These are phyloP conservation scores for Colletotrichum sp. DNA, from an alignment of 2,329 filamentous ascomycete species.

Conservation along the genomic window DNA sequence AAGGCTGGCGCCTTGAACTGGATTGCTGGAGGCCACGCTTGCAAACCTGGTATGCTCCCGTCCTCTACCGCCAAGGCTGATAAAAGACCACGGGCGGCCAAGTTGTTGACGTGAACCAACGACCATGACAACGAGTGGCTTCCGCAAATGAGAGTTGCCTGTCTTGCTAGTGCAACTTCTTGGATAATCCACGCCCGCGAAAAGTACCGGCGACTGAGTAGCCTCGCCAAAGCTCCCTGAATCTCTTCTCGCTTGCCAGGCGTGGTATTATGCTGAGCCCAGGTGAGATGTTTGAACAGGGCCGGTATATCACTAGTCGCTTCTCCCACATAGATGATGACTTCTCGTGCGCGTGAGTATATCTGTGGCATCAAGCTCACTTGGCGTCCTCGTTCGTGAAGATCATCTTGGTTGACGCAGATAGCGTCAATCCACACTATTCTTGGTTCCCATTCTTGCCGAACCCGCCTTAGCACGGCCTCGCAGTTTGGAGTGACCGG, in stretches of 20 bases:
- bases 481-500: not conserved
- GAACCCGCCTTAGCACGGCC: not conserved
- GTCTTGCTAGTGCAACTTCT: slow-evolving; percentile 28
- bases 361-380: slow-evolving; percentile 23
- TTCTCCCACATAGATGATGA: slow-evolving; percentile 18
- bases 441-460: not conserved
- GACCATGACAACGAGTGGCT: not conserved
- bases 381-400: slow-evolving; percentile 18
- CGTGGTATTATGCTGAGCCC: not conserved
- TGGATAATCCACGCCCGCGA: slow-evolving; percentile 25
- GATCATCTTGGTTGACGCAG: not conserved
- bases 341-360: not conserved
- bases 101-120: not conserved
- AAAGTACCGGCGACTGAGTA: not conserved
- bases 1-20: not conserved
- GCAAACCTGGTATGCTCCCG: not conserved
- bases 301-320: not conserved
- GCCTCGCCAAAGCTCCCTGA: not conserved
- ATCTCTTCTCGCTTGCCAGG: not conserved
- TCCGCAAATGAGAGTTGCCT: not conserved
- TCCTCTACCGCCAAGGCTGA: rapidly evolving
- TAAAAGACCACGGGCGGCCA: not conserved
- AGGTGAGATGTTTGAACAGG: slow-evolving; percentile 5
- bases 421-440: slow-evolving; percentile 24
- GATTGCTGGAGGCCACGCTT: not conserved